A percentile compares a stretch with the other conserved stretches of the same genome.
Evolutionary conservation across 2,329 filamentous ascomycete genomes (phyloP).

Genomic region (Alternaria incomplexa): DNA sequence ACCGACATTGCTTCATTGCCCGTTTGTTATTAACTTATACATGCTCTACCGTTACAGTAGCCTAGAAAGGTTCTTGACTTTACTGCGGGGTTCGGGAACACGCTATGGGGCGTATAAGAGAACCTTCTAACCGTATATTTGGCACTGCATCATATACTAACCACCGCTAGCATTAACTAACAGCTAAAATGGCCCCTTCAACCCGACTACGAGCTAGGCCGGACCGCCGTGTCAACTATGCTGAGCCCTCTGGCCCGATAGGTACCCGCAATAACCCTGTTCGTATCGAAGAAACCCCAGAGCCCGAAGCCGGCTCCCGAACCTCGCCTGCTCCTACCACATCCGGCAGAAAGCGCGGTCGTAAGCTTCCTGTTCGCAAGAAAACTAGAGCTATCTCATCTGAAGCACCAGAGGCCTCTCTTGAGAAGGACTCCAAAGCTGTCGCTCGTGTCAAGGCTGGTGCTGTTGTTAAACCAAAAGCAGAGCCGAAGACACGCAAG

Average conservation of each 20-base stretch:
- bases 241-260: not conserved
- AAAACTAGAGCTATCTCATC: not conserved
- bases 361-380: not conserved
- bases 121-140: not conserved
- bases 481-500: constrained; percentile 3
- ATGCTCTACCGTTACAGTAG: not conserved
- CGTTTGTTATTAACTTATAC: not conserved
- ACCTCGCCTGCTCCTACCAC: not conserved
- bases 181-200: constrained; percentile 16
- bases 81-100: not conserved
- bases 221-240: constrained; percentile 10
- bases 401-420: not conserved
- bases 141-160: not conserved
- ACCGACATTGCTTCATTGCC: not conserved
- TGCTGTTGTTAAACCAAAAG: not conserved
- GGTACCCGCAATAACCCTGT: constrained; percentile 1
- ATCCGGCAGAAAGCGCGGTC: not conserved
- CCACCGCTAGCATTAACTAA: not conserved
- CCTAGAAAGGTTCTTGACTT: not conserved
- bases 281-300: not conserved
- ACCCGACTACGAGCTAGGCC: constrained; percentile 11
- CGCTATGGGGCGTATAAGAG: not conserved
- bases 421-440: not conserved
- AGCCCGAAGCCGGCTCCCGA: not conserved
- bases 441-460: constrained; percentile 7